Conservation (phyloP, 139 green algal species). For the Spirogloea muscicola region DNA sequence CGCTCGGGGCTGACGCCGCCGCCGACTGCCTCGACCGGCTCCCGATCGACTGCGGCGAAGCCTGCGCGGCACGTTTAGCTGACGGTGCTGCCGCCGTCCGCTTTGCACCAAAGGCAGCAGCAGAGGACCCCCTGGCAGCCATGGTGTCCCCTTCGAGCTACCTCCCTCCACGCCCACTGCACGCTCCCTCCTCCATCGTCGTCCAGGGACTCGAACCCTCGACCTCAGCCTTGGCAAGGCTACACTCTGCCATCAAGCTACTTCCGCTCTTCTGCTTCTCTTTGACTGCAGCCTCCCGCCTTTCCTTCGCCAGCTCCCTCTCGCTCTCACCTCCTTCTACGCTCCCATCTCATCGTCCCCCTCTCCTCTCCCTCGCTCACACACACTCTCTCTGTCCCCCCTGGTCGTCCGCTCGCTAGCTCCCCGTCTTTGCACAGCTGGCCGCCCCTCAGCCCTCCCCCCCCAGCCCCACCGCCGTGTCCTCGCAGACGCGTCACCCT, state of each 20-base stretch:
- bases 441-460: background rate
- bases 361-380: background rate
- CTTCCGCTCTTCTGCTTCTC: background rate
- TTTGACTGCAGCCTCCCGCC: background rate
- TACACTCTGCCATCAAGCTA: background rate
- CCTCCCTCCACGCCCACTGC: background rate
- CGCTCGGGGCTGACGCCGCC: too few relatives aligned
- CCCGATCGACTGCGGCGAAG: too few relatives aligned
- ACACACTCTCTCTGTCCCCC: background rate
- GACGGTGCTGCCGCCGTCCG: background rate
- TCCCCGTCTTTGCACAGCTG: background rate
- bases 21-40: too few relatives aligned
- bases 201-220: too few relatives aligned
- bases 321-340: background rate
- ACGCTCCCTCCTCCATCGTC: background rate
- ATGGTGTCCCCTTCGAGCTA: background rate
- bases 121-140: background rate
- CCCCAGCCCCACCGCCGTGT: background rate
- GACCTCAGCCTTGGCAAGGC: too few relatives aligned
- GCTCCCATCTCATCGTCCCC: background rate
- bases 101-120: background rate
- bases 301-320: background rate
- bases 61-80: too few relatives aligned
- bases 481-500: background rate
- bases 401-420: background rate